phyloP scores from a whole-genome alignment of 108 stramenopile genomes.

The Fragilariopsis cylindrus region DNA sequence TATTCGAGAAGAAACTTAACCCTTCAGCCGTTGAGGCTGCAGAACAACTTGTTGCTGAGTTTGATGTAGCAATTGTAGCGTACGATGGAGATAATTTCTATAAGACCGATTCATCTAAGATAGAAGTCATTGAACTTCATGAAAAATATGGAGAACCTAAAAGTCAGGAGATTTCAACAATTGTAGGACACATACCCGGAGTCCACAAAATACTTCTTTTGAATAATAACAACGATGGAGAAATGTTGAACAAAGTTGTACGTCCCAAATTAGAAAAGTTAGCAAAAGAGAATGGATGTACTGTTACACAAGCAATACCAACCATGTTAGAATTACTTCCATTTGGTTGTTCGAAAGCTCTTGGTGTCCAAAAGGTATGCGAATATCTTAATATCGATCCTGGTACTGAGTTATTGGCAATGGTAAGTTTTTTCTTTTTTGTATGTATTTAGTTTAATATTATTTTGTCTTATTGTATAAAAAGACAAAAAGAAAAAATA shows the following conservation, averaged over 20 bases:
- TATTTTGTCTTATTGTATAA: background rate
- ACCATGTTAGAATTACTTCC: slow-evolving; percentile 93
- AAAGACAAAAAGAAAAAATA: no score
- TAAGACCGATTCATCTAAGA: slow-evolving; percentile 50
- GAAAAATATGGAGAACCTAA: slow-evolving; percentile 83
- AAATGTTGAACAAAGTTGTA: slow-evolving; percentile 45
- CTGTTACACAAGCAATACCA: slow-evolving; percentile 85
- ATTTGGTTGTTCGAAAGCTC: slow-evolving; percentile 82
- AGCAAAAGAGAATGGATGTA: slow-evolving; percentile 48
- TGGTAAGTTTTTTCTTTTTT: slow-evolving; percentile 24
- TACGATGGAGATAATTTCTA: slow-evolving; percentile 88
- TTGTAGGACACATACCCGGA: slow-evolving; percentile 44
- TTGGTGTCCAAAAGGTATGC: slow-evolving; percentile 83
- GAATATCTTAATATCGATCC: slow-evolving; percentile 73
- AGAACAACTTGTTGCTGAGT: slow-evolving; percentile 60
- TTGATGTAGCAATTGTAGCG: slow-evolving; percentile 65
- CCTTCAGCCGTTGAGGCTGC: slow-evolving; percentile 54
- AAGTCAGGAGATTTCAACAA: slow-evolving; percentile 34
- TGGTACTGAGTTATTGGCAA: slow-evolving; percentile 61
- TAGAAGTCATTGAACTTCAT: slow-evolving; percentile 55
- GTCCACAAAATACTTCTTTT: slow-evolving; percentile 88
- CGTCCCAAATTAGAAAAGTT: slow-evolving; percentile 74
- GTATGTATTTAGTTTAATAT: background rate
- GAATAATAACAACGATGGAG: slow-evolving; percentile 71
- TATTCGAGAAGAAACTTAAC: slow-evolving; percentile 82